Evolutionary conservation across 345 rosid genomes (phyloP).

Genomic region (Eucalyptus tenuipes): DNA sequence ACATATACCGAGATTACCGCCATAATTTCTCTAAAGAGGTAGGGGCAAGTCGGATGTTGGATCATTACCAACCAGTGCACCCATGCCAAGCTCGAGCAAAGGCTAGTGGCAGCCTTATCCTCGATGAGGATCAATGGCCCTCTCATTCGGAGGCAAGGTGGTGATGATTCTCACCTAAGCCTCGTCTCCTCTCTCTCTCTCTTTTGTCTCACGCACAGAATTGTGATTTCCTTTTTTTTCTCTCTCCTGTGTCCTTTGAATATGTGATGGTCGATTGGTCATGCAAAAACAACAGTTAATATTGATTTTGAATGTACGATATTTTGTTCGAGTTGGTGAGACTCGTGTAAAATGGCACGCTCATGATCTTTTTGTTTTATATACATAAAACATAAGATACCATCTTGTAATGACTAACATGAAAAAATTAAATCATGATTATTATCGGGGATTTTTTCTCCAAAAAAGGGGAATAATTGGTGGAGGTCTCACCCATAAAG

Average conservation of each 20-base stretch:
- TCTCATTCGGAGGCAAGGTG: neutral
- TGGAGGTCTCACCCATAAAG: too few species aligned
- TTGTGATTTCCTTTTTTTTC: neutral
- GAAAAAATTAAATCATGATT: neutral
- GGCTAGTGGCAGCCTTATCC: too few species aligned
- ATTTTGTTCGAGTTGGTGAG: rapidly evolving
- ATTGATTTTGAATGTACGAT: neutral
- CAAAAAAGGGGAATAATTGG: rapidly evolving
- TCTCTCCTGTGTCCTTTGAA: neutral
- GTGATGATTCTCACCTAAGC: neutral
- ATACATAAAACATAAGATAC: neutral
- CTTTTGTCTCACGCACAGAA: neutral
- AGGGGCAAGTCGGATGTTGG: neutral
- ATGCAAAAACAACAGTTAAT: neutral
- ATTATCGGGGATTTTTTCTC: too few species aligned
- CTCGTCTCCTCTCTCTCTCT: neutral
- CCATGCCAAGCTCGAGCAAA: neutral
- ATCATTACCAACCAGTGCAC: neutral
- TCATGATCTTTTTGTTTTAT: neutral
- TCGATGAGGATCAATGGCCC: neutral
- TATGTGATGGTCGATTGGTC: neutral
- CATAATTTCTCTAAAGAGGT: neutral
- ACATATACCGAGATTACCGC: rapidly evolving
- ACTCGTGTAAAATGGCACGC: neutral
- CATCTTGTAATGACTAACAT: neutral